Percentiles rank a stretch among this genome's conserved stretches.
Conservation (phyloP, 352 stramenopile species). For the Pilasporangium apinafurcum region DNA sequence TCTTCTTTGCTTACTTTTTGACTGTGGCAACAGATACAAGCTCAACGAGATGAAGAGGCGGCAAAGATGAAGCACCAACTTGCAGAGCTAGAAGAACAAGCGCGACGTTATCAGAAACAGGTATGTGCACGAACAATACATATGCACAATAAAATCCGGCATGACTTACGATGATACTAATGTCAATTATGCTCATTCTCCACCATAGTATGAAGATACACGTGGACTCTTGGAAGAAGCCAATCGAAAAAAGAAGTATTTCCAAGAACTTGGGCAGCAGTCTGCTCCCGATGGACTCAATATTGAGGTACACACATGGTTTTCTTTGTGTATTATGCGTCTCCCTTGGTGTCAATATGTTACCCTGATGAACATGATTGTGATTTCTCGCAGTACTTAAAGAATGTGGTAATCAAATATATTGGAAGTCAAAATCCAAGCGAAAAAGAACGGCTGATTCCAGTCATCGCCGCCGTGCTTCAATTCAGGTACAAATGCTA, state of each 20-base stretch:
- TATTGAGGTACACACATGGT: constrained; percentile 45
- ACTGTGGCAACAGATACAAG: constrained; percentile 18
- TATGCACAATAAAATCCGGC: no score
- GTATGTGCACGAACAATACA: constrained; percentile 12
- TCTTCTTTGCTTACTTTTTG: neutral
- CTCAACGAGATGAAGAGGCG: constrained; percentile 27
- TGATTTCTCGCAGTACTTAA: constrained; percentile 55
- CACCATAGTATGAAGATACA: constrained; percentile 45
- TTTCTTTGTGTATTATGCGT: neutral
- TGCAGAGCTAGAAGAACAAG: constrained; percentile 31
- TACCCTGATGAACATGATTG: neutral
- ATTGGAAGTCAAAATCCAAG: constrained; percentile 64
- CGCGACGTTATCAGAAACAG: constrained; percentile 43
- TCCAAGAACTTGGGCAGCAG: constrained; percentile 37
- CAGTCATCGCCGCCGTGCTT: constrained; percentile 68
- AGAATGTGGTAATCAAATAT: constrained; percentile 86
- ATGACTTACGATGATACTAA: neutral
- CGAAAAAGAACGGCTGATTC: constrained; percentile 75
- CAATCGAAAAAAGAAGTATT: constrained; percentile 47
- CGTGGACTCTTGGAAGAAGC: constrained; percentile 36
- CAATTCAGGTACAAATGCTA: constrained; percentile 56
- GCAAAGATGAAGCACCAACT: constrained; percentile 35
- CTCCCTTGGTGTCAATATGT: neutral
- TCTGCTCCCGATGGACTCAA: constrained; percentile 45
- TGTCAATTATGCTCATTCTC: neutral